These are phyloP conservation scores for Glomus cerebriforme DNA, from an alignment of 192 early-diverging fungal genomes.

Conservation along the genomic window DNA sequence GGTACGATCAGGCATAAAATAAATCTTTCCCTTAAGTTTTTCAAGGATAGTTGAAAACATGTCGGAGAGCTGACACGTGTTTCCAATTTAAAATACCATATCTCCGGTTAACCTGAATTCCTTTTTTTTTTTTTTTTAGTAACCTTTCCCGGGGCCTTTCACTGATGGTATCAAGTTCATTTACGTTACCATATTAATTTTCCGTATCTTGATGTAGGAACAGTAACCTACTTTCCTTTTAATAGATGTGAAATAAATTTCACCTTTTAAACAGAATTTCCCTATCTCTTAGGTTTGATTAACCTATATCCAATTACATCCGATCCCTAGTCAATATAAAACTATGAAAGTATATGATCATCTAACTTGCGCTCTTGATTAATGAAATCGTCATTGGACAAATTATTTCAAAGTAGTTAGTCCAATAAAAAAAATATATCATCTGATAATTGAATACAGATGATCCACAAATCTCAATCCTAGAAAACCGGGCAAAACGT, in stretches of 20 bases:
- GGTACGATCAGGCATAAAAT: too few relatives aligned
- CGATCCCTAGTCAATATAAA: too few relatives aligned
- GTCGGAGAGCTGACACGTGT: constrained; percentile 57
- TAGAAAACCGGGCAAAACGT: constrained; percentile 56
- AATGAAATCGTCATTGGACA: too few relatives aligned
- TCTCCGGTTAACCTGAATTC: constrained; percentile 68
- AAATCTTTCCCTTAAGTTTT: constrained; percentile 72
- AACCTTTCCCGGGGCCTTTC: constrained; percentile 65
- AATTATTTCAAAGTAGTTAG: constrained; percentile 80
- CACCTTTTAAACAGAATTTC: constrained; percentile 55
- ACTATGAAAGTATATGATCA: too few relatives aligned
- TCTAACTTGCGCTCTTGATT: too few relatives aligned
- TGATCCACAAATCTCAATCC: constrained; percentile 68
- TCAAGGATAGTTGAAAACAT: constrained; percentile 66
- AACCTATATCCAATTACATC: too few relatives aligned
- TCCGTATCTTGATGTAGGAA: constrained; percentile 74
- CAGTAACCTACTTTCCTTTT: constrained; percentile 81
- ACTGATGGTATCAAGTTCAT: constrained; percentile 70
- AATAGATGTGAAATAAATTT: constrained; percentile 51
- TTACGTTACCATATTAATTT: constrained; percentile 64
- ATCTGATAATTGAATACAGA: constrained; percentile 80
- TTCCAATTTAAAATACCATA: constrained; percentile 53
- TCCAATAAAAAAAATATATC: constrained; percentile 80
- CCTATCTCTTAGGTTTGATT: constrained; percentile 70
- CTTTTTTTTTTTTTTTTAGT: constrained; percentile 55